A percentile compares a stretch with the other conserved stretches of the same genome.
phyloP scores from a whole-genome alignment of 352 stramenopile species.

The Pythium aphanidermatum region DNA sequence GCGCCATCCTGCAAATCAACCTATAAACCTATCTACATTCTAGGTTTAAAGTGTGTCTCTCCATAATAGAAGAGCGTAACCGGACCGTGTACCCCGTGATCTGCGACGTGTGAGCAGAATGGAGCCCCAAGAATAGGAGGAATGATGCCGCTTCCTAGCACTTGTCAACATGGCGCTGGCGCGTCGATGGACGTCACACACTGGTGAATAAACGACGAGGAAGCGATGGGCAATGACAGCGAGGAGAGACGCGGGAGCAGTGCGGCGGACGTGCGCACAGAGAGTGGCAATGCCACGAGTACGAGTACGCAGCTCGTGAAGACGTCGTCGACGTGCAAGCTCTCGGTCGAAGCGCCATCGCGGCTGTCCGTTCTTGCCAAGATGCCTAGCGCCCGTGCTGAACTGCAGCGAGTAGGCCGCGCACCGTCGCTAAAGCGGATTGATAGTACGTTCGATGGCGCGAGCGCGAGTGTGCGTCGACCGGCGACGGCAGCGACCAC shows the following conservation, averaged over 20 bases:
- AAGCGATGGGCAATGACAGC: background rate
- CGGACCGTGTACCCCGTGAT: background rate
- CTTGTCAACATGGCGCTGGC: too few species aligned
- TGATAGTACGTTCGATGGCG: background rate
- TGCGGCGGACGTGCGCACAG: too few species aligned
- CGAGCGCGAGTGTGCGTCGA: constrained; percentile 3
- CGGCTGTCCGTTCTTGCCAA: background rate
- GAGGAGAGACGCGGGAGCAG: background rate
- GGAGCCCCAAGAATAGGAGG: constrained; percentile 5
- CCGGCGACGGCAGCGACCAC: constrained; percentile 40
- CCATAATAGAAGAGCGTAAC: background rate
- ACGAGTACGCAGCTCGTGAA: background rate
- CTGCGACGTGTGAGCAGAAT: constrained; percentile 8
- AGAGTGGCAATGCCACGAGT: background rate
- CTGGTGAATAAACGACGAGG: background rate
- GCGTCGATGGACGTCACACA: background rate
- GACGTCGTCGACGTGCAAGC: background rate
- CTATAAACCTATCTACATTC: constrained; percentile 2
- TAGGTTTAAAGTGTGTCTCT: constrained; percentile 2
- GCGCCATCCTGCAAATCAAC: background rate
- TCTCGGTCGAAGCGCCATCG: background rate
- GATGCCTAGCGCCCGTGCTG: background rate
- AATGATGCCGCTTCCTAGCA: background rate
- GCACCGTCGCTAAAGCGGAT: constrained; percentile 5
- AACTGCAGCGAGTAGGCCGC: background rate